These are phyloP conservation scores for Aspergillus phoenicis DNA, from an alignment of 2,329 filamentous ascomycete genomes.

Conservation along the genomic window DNA sequence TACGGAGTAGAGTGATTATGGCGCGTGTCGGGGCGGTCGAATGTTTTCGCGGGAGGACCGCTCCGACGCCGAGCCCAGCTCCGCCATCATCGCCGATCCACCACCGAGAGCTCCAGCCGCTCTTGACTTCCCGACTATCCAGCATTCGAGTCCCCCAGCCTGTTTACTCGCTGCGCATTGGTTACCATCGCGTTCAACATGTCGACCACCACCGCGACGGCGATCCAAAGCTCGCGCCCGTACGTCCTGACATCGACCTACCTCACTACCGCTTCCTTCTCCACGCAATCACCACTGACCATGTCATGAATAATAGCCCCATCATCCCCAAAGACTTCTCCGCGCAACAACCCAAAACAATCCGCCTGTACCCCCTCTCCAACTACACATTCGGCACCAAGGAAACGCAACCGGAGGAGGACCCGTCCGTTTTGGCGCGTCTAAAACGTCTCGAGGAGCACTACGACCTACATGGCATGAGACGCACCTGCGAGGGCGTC, in stretches of 20 bases:
- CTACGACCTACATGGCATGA: slow-evolving; percentile 90
- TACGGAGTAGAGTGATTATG: neutral
- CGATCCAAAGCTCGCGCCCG: slow-evolving; percentile 75
- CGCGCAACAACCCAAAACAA: slow-evolving; percentile 82
- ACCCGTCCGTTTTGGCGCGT: slow-evolving; percentile 89
- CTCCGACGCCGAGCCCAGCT: slow-evolving; percentile 1
- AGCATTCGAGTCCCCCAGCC: neutral
- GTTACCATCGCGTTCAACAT: slow-evolving; percentile 50
- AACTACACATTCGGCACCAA: slow-evolving; percentile 99
- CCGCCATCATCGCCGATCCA: neutral
- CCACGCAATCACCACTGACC: neutral
- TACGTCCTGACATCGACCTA: slow-evolving; percentile 37
- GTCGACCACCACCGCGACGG: slow-evolving; percentile 79
- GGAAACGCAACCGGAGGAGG: slow-evolving; percentile 96
- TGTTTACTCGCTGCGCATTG: neutral
- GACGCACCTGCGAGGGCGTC: slow-evolving; percentile 93
- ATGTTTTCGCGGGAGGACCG: slow-evolving; percentile 28
- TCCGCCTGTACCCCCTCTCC: slow-evolving; percentile 89
- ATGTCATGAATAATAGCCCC: slow-evolving; percentile 59
- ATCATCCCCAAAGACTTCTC: slow-evolving; percentile 82
- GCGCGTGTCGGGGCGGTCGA: slow-evolving; percentile 26
- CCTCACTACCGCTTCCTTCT: neutral
- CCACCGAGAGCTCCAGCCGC: neutral
- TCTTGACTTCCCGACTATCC: neutral
- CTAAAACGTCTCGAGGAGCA: slow-evolving; percentile 95